Conservation (phyloP, 2,329 filamentous ascomycete genomes). For the Lasiodiplodia sp. region DNA sequence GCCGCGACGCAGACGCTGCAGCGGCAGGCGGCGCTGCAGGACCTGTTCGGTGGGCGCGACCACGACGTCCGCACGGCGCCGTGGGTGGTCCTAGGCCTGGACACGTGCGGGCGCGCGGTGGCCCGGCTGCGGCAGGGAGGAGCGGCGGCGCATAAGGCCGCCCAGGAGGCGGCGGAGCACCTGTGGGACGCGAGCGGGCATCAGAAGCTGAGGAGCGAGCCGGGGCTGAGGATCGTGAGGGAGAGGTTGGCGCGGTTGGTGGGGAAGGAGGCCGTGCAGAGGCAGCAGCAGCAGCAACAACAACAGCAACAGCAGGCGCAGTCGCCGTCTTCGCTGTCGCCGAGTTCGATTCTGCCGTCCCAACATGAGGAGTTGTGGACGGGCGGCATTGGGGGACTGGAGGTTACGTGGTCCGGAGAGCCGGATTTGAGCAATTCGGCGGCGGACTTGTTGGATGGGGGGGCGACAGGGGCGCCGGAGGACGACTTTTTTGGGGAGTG, state of each 20-base stretch:
- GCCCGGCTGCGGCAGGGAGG: background rate
- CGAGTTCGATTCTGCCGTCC: background rate
- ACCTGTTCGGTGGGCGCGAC: slow-evolving; percentile 5
- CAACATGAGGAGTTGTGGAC: background rate
- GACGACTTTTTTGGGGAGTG: background rate
- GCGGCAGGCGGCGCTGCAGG: slow-evolving; percentile 8
- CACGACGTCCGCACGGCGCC: background rate
- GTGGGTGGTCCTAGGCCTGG: slow-evolving; percentile 6
- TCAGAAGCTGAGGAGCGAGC: background rate
- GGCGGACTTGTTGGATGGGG: background rate
- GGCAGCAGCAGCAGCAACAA: too few relatives aligned
- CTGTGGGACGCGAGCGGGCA: slow-evolving; percentile 1
- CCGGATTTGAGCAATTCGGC: slow-evolving; percentile 1
- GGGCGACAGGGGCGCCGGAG: background rate
- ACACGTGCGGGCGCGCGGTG: slow-evolving; percentile 3
- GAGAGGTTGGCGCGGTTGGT: background rate
- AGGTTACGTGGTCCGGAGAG: background rate
- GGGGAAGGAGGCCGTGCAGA: background rate
- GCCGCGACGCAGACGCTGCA: background rate
- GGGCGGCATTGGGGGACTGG: background rate
- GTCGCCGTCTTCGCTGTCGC: background rate
- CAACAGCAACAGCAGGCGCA: background rate
- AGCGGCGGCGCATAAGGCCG: background rate
- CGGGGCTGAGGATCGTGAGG: background rate
- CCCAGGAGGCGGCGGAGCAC: background rate